Evolutionary conservation across 306 rosid genomes (phyloP), one percentile per base, ranked within the genome.

Genomic region (Purshia tridentata): DNA sequence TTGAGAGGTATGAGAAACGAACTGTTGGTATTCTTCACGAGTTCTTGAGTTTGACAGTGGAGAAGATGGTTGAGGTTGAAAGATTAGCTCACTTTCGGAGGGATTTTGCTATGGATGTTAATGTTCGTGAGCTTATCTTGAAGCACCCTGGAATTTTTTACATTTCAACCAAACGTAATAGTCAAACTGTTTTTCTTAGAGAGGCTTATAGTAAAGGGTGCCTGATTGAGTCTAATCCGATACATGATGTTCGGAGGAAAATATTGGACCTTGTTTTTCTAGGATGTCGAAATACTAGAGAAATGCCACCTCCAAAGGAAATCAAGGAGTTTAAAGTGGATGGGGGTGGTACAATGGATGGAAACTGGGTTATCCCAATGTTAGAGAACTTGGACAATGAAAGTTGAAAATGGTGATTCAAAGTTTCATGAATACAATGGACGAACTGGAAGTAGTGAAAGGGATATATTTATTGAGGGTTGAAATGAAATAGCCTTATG

Each of bases 51-150:
- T 78, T 92, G 92, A 90, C 94, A 22, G 87, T 87, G 65, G 96
- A 88, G 78, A 92, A 90, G 67, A 86, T 88, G 98, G 91, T 92
- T 73, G 89, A 81, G 78, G 84, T 90, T 44, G 96, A 92, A 69
- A 89, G 84, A 13, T 74, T 92, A 75, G 88, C 75, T 61, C 96
- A 90, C 82, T 88, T 92, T 66, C 73, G 80, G 42, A 84, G 78
- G 77, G 94, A 92, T 74, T 80, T 92, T 0, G 86, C 84, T 3
- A 74, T 88, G 16, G 84, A 76, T 49, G 92, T 85, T 60, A 90
- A 92, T 73, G 54, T 86, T 74, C 89, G 91, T 0, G 98, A 90
- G 79, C 73, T 92, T 47, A 59, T 92, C 70, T 35, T 86, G 40
- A 83, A 74, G 66, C 87, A 90, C 70, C 88, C 88, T 1, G 96